Evolutionary conservation across 192 early-diverging fungal species (phyloP).

Genomic region (Haplosporangium gracile): DNA sequence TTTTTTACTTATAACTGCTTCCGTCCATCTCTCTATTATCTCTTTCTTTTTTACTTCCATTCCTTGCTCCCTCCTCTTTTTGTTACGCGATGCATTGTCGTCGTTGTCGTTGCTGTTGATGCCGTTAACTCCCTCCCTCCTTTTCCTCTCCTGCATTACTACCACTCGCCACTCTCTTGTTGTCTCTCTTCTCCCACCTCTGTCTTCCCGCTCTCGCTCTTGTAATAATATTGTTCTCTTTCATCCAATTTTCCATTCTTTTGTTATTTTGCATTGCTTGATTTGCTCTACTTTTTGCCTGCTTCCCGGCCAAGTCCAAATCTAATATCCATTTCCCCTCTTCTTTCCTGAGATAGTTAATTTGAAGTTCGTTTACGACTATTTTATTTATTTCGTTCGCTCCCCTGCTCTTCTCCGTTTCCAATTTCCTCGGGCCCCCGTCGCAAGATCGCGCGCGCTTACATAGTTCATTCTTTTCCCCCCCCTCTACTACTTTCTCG

Average conservation of each 20-base stretch:
- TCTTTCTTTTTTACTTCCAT: neutral
- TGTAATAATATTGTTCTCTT: neutral
- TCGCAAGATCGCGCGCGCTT: neutral
- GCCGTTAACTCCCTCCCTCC: neutral
- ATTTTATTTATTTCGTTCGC: neutral
- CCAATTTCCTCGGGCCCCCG: neutral
- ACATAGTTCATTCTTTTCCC: too few relatives aligned
- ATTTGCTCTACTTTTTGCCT: neutral
- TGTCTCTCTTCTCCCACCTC: neutral
- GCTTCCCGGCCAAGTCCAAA: neutral
- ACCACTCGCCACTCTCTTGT: neutral
- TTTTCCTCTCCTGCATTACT: neutral
- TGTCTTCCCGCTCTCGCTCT: neutral
- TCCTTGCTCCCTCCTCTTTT: neutral
- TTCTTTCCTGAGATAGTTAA: neutral
- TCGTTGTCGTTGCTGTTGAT: neutral
- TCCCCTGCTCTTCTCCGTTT: neutral
- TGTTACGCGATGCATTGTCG: neutral
- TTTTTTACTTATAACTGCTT: neutral
- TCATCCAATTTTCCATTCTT: neutral
- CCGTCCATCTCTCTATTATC: too few relatives aligned
- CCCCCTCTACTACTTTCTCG: neutral
- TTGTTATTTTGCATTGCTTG: neutral
- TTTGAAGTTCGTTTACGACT: neutral
- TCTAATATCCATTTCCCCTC: neutral